phyloP scores from a whole-genome alignment of 2,329 filamentous ascomycete species.

The Fusarium burgessii region DNA sequence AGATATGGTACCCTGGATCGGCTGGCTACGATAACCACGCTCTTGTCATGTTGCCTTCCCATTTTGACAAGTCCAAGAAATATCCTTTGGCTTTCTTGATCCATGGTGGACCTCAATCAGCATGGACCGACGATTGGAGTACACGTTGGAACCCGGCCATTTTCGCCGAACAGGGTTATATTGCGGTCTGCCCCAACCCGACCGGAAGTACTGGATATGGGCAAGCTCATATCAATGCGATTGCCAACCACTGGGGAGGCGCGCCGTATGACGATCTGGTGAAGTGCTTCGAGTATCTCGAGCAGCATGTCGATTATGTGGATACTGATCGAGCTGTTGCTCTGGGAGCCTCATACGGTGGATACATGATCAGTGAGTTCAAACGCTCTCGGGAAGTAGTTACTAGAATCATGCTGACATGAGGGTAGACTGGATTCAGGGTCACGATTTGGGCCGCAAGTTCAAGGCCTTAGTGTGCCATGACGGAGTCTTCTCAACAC shows the following conservation, averaged over 20 bases:
- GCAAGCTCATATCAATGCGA: slow-evolving; percentile 80
- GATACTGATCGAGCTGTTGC: slow-evolving; percentile 78
- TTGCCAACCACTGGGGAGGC: slow-evolving; percentile 85
- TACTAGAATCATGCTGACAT: slow-evolving; percentile 36
- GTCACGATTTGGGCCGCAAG: slow-evolving; percentile 81
- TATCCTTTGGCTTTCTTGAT: slow-evolving; percentile 85
- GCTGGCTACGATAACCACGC: slow-evolving; percentile 76
- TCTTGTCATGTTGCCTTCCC: slow-evolving; percentile 72
- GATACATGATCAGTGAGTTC: slow-evolving; percentile 76
- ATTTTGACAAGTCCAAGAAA: slow-evolving; percentile 76
- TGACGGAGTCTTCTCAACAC: slow-evolving; percentile 84
- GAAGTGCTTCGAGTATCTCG: slow-evolving; percentile 80
- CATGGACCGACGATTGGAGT: slow-evolving; percentile 81
- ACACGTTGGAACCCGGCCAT: slow-evolving; percentile 88
- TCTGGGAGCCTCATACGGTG: slow-evolving; percentile 79
- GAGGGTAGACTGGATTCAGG: slow-evolving; percentile 84
- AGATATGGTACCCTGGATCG: slow-evolving; percentile 77
- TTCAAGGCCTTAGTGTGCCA: slow-evolving; percentile 92
- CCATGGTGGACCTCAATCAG: slow-evolving; percentile 84
- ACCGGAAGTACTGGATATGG: slow-evolving; percentile 88
- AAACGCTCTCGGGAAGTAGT: background rate
- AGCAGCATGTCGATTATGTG: slow-evolving; percentile 73
- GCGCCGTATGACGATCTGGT: slow-evolving; percentile 86
- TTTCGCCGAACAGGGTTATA: slow-evolving; percentile 88
- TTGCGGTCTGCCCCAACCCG: slow-evolving; percentile 84